Percentiles rank a stretch among this genome's conserved stretches.
Conservation (phyloP, 2,329 filamentous ascomycete genomes). For the Rachicladosporium sp. region DNA sequence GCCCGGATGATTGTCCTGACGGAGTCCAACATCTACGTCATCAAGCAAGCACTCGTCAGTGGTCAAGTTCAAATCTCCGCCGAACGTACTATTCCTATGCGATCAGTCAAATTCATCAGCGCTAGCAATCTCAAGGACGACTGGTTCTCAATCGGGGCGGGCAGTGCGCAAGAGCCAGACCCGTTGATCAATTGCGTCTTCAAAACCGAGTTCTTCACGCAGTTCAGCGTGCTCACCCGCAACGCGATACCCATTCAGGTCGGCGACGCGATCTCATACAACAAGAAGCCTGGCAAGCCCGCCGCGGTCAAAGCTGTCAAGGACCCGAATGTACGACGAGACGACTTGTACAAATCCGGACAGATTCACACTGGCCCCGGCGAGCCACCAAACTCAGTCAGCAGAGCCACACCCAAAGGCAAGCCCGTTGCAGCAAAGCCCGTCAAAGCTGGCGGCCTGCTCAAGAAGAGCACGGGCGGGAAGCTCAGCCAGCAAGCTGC, state of each 20-base stretch:
- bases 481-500: constrained; percentile 48
- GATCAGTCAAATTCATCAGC: constrained; percentile 78
- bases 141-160: constrained; percentile 88
- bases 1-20: constrained; percentile 78
- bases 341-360: constrained; percentile 88
- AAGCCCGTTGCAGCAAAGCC: constrained; percentile 79
- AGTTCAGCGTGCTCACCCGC: constrained; percentile 58
- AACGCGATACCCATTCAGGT: constrained; percentile 75
- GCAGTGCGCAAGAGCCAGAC: constrained; percentile 83
- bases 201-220: constrained; percentile 95
- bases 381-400: constrained; percentile 70
- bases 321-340: constrained; percentile 58
- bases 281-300: constrained; percentile 93
- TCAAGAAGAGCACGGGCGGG: constrained; percentile 57
- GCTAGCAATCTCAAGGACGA: constrained; percentile 76
- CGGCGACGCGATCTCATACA: constrained; percentile 77
- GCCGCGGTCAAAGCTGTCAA: constrained; percentile 81
- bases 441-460: constrained; percentile 84
- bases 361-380: constrained; percentile 77
- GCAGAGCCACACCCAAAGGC: constrained; percentile 71
- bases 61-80: constrained; percentile 68
- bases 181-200: constrained; percentile 87
- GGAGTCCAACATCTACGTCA: constrained; percentile 61
- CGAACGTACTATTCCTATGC: constrained; percentile 71
- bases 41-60: constrained; percentile 73